phyloP scores from a whole-genome alignment of 2,329 filamentous ascomycete genomes.

The Ascochyta rabiei region DNA sequence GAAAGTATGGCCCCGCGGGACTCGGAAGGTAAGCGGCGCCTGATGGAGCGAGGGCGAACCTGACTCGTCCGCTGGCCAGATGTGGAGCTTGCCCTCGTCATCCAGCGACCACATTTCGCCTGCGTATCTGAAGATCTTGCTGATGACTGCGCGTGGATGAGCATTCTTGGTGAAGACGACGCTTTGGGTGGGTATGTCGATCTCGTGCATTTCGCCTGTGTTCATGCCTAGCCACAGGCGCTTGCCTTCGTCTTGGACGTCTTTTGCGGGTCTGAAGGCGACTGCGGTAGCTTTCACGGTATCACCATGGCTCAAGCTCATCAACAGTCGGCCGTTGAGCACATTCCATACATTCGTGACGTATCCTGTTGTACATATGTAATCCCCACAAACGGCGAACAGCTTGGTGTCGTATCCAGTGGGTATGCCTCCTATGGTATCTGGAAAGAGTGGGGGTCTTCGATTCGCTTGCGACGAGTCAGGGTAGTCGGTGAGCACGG shows the following conservation, averaged over 20 bases:
- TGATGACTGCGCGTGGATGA: constrained; percentile 79
- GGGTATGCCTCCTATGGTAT: constrained; percentile 74
- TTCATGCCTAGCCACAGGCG: constrained; percentile 90
- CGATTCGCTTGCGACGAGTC: constrained; percentile 86
- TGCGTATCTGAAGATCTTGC: constrained; percentile 83
- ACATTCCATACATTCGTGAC: constrained; percentile 89
- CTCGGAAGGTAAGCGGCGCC: constrained; percentile 76
- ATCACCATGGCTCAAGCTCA: constrained; percentile 84
- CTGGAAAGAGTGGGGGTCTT: constrained; percentile 75
- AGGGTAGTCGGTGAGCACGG: constrained; percentile 71
- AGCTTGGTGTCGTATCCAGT: constrained; percentile 87
- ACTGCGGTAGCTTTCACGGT: constrained; percentile 81
- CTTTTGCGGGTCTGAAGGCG: constrained; percentile 80
- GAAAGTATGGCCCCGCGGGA: constrained; percentile 83
- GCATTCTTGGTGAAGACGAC: constrained; percentile 73
- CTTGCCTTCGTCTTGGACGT: constrained; percentile 79
- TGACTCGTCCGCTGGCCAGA: constrained; percentile 83
- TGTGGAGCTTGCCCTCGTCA: constrained; percentile 81
- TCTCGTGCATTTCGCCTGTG: constrained; percentile 84
- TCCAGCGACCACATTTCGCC: constrained; percentile 95
- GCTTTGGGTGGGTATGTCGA: constrained; percentile 77
- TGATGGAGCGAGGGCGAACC: constrained; percentile 76
- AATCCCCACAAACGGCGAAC: constrained; percentile 86
- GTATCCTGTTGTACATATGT: constrained; percentile 84
- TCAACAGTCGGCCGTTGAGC: constrained; percentile 76